These are phyloP conservation scores for Fraxinus angustifolia DNA, from an alignment of 305 asterid species.

Conservation along the genomic window DNA sequence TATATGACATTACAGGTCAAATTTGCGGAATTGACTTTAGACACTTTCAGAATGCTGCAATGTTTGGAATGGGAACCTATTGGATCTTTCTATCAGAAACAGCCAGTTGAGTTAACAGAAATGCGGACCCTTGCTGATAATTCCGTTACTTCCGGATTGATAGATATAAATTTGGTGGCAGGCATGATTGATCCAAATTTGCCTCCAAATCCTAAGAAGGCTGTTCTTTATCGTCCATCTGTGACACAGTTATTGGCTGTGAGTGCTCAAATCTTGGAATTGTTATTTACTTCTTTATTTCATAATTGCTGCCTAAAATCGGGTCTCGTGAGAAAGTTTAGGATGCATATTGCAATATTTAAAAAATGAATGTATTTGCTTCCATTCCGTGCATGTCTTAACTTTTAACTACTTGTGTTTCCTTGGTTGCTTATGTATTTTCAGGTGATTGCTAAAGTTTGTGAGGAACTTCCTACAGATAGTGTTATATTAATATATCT, in stretches of 20 bases:
- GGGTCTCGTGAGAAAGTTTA: not conserved
- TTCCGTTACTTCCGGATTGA: conserved; percentile 46
- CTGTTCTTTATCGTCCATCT: conserved; percentile 42
- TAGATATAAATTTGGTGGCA: conserved; percentile 41
- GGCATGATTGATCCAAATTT: conserved; percentile 50
- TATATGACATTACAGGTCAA: conserved; percentile 34
- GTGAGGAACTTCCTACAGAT: conserved; percentile 85
- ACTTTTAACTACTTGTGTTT: conserved; percentile 16
- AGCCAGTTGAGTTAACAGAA: conserved; percentile 28
- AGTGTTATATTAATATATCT: conserved; percentile 74
- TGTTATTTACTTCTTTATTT: not conserved
- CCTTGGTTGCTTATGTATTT: conserved; percentile 19
- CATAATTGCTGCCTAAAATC: not conserved
- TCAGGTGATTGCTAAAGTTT: conserved; percentile 83
- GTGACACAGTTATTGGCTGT: conserved; percentile 47
- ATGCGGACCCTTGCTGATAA: conserved; percentile 32
- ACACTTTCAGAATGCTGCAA: conserved; percentile 49
- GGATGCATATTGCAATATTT: not conserved
- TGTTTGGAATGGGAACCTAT: conserved; percentile 54
- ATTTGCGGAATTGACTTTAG: conserved; percentile 46
- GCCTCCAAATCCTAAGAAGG: conserved; percentile 49
- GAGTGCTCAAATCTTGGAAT: conserved; percentile 23
- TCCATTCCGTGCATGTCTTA: not conserved
- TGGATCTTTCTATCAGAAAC: conserved; percentile 39
- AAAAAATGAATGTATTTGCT: not conserved